These are phyloP conservation scores for Irpex sp. DNA, from an alignment of 1,284 basidiomycete species.

Conservation along the genomic window DNA sequence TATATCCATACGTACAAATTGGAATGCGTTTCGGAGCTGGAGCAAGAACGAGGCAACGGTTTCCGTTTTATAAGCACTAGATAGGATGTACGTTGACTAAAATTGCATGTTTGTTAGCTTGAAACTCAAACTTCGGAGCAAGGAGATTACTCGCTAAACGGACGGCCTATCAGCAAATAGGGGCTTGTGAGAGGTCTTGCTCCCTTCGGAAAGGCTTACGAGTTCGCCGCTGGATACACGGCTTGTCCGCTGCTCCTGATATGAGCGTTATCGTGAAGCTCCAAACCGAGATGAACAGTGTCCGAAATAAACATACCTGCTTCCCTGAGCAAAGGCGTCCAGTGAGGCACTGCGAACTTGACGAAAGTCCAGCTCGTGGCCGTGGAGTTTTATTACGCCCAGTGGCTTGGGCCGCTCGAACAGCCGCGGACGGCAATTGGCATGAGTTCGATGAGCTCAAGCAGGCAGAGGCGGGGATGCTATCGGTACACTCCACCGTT, in stretches of 20 bases:
- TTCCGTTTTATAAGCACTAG: not conserved
- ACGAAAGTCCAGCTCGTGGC: not conserved
- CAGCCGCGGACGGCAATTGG: not conserved
- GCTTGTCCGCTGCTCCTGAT: not conserved
- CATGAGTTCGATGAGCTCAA: not conserved
- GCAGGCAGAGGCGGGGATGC: not conserved
- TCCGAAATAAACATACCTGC: not conserved
- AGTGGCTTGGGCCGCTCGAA: not conserved
- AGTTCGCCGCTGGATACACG: not conserved
- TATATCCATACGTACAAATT: not conserved
- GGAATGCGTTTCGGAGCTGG: not conserved
- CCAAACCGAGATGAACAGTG: not conserved
- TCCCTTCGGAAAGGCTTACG: not conserved
- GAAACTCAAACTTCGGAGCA: not conserved
- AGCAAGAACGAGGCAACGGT: not conserved
- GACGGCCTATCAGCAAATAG: not conserved
- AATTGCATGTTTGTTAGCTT: not conserved
- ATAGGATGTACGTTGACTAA: not conserved
- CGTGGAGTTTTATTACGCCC: not conserved
- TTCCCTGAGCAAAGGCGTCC: not conserved
- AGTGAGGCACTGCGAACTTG: not conserved
- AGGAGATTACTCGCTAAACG: not conserved
- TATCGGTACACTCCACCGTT: too few relatives aligned
- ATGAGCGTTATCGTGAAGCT: not conserved
- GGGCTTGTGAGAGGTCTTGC: not conserved